These are phyloP conservation scores for Ophiostoma ulmi DNA, from an alignment of 2,329 filamentous ascomycete species.

Conservation along the genomic window DNA sequence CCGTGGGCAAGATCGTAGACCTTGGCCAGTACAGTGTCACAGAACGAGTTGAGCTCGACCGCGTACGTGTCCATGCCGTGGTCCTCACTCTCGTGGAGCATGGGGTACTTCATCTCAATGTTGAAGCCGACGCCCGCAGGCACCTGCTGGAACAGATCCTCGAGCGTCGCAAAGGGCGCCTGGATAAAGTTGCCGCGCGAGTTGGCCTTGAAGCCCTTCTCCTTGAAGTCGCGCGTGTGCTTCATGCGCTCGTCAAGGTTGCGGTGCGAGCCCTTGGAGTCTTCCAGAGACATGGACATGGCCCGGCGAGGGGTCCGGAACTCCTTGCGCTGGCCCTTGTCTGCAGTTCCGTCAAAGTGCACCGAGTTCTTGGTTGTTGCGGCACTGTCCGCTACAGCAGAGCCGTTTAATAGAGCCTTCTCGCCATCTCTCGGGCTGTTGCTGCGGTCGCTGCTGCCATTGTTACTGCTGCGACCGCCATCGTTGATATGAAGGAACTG, in stretches of 20 bases:
- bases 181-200: constrained; percentile 92
- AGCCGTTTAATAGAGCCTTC: constrained; percentile 3
- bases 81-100: constrained; percentile 91
- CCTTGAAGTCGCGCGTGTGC: constrained; percentile 91
- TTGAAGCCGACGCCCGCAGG: constrained; percentile 87
- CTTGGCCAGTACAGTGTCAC: constrained; percentile 83
- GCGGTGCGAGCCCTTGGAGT: constrained; percentile 29
- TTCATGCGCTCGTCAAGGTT: constrained; percentile 79
- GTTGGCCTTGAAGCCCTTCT: constrained; percentile 93
- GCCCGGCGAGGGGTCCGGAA: constrained; percentile 43
- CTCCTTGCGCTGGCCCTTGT: constrained; percentile 22
- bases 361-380: constrained; percentile 1
- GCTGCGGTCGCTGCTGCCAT: constrained; percentile 25
- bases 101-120: constrained; percentile 96
- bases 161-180: constrained; percentile 88
- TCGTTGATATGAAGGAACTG: constrained; percentile 87
- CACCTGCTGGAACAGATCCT: constrained; percentile 84
- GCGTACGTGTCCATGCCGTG: constrained; percentile 96
- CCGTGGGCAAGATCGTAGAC: constrained; percentile 80
- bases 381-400: background rate
- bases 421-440: background rate
- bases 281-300: constrained; percentile 48
- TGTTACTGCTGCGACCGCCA: constrained; percentile 35
- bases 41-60: constrained; percentile 92
- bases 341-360: constrained; percentile 25